Evolutionary conservation across 768 basidiomycete genomes (phyloP).

Genomic region (Suillus luteus): DNA sequence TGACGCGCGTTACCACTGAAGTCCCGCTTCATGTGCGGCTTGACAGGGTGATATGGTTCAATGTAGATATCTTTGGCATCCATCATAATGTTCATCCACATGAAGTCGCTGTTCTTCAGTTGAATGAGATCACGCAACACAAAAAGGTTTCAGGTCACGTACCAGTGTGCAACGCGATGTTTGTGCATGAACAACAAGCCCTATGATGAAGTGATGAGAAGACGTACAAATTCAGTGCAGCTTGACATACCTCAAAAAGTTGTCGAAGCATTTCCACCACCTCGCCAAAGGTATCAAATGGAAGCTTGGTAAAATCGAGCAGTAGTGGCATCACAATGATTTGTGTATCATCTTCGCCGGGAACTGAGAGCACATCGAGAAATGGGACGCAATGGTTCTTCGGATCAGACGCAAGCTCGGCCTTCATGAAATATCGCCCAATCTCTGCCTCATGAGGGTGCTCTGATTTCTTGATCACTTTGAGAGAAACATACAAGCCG

Average conservation of each 20-base stretch:
- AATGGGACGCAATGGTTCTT: constrained; percentile 40
- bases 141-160: too few relatives aligned
- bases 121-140: too few relatives aligned
- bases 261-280: constrained; percentile 36
- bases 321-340: constrained; percentile 41
- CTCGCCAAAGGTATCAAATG: constrained; percentile 36
- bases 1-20: constrained; percentile 23
- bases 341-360: constrained; percentile 6
- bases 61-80: constrained; percentile 29
- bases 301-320: constrained; percentile 23
- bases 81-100: constrained; percentile 35
- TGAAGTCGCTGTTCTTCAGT: constrained; percentile 26
- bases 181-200: constrained; percentile 37
- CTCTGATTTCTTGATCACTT: constrained; percentile 17
- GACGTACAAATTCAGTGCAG: too few relatives aligned
- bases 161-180: too few relatives aligned
- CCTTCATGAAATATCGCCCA: constrained; percentile 20
- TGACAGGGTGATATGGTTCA: constrained; percentile 28
- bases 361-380: constrained; percentile 25
- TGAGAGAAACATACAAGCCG: constrained; percentile 32
- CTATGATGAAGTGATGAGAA: too few relatives aligned
- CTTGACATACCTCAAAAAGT: constrained; percentile 25
- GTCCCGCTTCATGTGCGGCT: constrained; percentile 19
- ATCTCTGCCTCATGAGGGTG: constrained; percentile 36
- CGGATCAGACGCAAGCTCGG: not conserved